These are phyloP conservation scores for Taphrina flavorubra DNA, from an alignment of 1,139 yeast species.

Conservation along the genomic window DNA sequence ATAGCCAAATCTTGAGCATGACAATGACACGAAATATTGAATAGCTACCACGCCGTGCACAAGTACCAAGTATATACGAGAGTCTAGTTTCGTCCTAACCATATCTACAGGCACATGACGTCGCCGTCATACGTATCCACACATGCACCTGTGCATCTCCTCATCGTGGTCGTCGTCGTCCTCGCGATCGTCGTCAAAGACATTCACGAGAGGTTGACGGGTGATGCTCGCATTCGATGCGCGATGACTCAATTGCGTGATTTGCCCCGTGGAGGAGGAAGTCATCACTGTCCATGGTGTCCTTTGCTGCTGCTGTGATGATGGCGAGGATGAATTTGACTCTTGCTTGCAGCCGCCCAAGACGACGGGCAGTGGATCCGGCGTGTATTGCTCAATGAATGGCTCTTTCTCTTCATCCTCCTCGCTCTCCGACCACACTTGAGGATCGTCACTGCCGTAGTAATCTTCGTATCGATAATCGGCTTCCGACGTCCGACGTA, in stretches of 20 bases:
- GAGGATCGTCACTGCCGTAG: background rate
- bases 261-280: constrained; percentile 3
- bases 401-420: background rate
- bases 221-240: constrained; percentile 2
- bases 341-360: background rate
- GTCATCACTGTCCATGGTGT: constrained; percentile 9
- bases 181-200: background rate
- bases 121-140: no score
- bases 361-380: background rate
- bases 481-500: no score
- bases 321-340: no score
- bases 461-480: background rate
- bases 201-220: constrained; percentile 3
- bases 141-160: no score
- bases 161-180: no score
- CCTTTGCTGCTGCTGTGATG: background rate
- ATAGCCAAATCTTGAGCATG: background rate
- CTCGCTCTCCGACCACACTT: background rate
- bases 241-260: constrained; percentile 2
- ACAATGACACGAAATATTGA: background rate
- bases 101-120: no score
- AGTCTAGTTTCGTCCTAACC: no score
- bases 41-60: background rate
- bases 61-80: no score
- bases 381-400: background rate